Base-by-base conservation (phyloP, 2,329 filamentous ascomycete species). In the Fusarium penzigii region DNA sequence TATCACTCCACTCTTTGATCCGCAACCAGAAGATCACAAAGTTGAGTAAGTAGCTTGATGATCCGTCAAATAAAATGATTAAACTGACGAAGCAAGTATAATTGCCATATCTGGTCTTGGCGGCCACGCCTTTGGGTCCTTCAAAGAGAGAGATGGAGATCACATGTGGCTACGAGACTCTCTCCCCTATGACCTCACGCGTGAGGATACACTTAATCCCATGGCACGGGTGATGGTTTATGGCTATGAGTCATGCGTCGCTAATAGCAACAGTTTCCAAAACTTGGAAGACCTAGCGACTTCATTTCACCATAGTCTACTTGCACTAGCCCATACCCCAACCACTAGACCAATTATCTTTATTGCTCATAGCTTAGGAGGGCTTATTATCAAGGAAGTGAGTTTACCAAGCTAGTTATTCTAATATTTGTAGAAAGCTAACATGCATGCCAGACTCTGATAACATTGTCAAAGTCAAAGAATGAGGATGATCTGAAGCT, bases 161-260 rank as follows among this genome's bases (percentile, higher is more conserved):
- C 52, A 65, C 39, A 67, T 68, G 65, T 69, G 68, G 67, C 53
- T 69, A 12, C 59, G 62, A 20, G 67, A 70, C 47, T 34, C 59
- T 1, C 61, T 70, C 3, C 58, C 60, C 2, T 29, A 51, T 11
- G 55, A 68, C 45, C n/a, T 69, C 13, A 39, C 13, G 3, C n/a
- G 17, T 3, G 45, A 51, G n/a, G 40, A 11, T 6, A 42, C 42
- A 3, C 17, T 29, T 7, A 11, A 25, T 10, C 34, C 52, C 1
- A 43, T 32, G 2, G 62, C 59, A 5, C 55, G 65, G 11, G 54
- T 70, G 2, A 53, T 68, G 29, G 59, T 56, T 10, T 68, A 65
- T 48, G 65, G 68, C 16, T 67, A 68, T 42, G 54, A 63, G 13
- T 56, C 60, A 16, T 34, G 25, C 12, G 46, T 65, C 12, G 17